A percentile compares a stretch with the other conserved stretches of the same genome.
Evolutionary conservation across 176 grass and related monocot genomes (phyloP).

Genomic region (Carex cristatella): DNA sequence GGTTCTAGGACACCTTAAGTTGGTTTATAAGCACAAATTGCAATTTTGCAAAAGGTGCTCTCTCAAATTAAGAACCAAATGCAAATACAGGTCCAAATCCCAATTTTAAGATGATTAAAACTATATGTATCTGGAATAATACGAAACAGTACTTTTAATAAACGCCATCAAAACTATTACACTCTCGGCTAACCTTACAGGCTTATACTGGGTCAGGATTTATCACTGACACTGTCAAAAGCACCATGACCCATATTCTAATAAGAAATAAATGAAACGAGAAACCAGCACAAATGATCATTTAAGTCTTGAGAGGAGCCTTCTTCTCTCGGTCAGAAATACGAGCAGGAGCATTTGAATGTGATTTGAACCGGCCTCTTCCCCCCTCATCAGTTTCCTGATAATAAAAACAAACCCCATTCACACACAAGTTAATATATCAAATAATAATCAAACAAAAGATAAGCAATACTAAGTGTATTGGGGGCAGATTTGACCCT

Average conservation of each 20-base stretch:
- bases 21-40: not conserved
- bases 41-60: not conserved
- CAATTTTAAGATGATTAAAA: not conserved
- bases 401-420: conserved; percentile 14
- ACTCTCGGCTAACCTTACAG: not conserved
- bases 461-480: not conserved
- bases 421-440: conserved; percentile 19
- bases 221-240: not conserved
- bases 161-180: not conserved
- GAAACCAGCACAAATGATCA: not conserved
- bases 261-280: not conserved
- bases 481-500: not conserved
- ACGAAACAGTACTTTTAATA: not conserved
- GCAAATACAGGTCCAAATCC: not conserved
- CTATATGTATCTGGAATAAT: not conserved
- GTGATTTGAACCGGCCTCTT: conserved; percentile 88
- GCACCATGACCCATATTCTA: not conserved
- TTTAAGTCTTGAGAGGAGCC: conserved; percentile 78
- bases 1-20: not conserved
- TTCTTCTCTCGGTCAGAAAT: conserved; percentile 96
- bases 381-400: conserved; percentile 77
- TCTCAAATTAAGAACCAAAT: conserved; percentile 3
- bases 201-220: not conserved
- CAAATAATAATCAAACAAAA: not conserved
- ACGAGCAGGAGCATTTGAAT: conserved; percentile 57